phyloP scores from a whole-genome alignment of 495 filamentous ascomycete genomes.

The Trichoderma orchidacearum region DNA sequence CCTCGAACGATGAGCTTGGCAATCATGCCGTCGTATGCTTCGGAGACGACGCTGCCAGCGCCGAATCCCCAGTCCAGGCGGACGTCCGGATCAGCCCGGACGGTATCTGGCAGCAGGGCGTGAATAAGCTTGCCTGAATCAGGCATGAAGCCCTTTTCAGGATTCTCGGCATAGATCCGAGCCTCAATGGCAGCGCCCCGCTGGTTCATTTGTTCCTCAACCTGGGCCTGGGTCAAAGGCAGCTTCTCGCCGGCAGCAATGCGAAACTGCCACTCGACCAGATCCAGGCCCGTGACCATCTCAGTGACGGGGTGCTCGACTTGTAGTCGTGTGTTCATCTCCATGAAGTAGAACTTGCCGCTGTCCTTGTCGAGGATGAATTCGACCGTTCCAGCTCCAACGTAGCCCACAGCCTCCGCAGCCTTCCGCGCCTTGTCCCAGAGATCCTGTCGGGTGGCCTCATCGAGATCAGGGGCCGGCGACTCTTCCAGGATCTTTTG shows the following conservation, averaged over 20 bases:
- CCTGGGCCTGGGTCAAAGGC: constrained; percentile 74
- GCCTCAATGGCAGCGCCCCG: constrained; percentile 86
- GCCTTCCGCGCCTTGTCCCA: constrained; percentile 90
- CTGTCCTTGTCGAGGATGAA: constrained; percentile 98
- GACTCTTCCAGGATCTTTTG: constrained; percentile 98
- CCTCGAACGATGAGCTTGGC: constrained; percentile 93
- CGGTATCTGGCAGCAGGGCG: constrained; percentile 55
- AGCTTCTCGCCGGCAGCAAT: constrained; percentile 77
- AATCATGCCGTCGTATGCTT: constrained; percentile 99
- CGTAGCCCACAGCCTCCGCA: constrained; percentile 83
- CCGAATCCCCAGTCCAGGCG: constrained; percentile 90
- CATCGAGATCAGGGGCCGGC: constrained; percentile 74
- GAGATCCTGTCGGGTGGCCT: constrained; percentile 67
- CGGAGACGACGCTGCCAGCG: constrained; percentile 79
- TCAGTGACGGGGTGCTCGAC: constrained; percentile 97
- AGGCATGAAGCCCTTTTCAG: constrained; percentile 77
- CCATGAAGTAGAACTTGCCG: constrained; percentile 96
- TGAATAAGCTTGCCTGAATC: constrained; percentile 85
- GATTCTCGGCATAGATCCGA: constrained; percentile 93
- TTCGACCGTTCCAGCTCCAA: constrained; percentile 93
- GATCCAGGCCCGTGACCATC: constrained; percentile 87
- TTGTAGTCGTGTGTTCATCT: constrained; percentile 96
- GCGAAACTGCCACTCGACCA: constrained; percentile 93
- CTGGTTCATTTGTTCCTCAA: constrained; percentile 61
- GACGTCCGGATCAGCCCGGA: constrained; percentile 41